Conservation (phyloP, 106 monocot species). For the Platanthera guangdongensis region DNA sequence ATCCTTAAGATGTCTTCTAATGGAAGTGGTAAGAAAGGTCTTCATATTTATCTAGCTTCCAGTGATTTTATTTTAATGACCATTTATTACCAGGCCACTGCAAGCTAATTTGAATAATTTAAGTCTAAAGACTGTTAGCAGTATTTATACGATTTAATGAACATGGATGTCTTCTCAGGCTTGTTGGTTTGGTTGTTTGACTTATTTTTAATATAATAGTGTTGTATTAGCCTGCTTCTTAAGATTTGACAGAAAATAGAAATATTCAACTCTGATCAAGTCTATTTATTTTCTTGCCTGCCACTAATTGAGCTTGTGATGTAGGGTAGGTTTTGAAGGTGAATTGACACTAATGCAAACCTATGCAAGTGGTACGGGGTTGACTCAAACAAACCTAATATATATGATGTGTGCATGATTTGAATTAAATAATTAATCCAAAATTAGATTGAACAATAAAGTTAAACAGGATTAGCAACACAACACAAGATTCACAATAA, state of each 20-base stretch:
- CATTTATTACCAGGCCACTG: not conserved
- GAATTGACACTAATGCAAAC: no score
- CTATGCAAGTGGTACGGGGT: no score
- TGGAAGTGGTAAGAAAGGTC: slow-evolving; percentile 67
- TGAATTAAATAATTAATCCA: no score
- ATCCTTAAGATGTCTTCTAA: slow-evolving; percentile 70
- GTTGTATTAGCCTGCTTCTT: not conserved
- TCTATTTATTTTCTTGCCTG: not conserved
- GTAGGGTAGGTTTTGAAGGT: no score
- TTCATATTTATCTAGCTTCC: not conserved
- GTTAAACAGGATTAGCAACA: not conserved
- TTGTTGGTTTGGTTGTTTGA: not conserved
- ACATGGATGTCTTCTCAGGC: not conserved
- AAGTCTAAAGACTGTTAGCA: not conserved
- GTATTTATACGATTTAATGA: not conserved
- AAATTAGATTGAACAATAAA: no score
- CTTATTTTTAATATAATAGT: not conserved
- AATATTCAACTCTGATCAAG: not conserved
- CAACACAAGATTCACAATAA: not conserved
- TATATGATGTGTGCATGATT: no score
- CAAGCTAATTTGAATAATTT: not conserved
- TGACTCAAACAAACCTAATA: no score
- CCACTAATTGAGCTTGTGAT: not conserved
- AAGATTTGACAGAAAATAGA: not conserved
- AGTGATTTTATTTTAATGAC: not conserved